phyloP scores from a whole-genome alignment of 2,329 filamentous ascomycete species.

The Stagonosporopsis vannaccii region DNA sequence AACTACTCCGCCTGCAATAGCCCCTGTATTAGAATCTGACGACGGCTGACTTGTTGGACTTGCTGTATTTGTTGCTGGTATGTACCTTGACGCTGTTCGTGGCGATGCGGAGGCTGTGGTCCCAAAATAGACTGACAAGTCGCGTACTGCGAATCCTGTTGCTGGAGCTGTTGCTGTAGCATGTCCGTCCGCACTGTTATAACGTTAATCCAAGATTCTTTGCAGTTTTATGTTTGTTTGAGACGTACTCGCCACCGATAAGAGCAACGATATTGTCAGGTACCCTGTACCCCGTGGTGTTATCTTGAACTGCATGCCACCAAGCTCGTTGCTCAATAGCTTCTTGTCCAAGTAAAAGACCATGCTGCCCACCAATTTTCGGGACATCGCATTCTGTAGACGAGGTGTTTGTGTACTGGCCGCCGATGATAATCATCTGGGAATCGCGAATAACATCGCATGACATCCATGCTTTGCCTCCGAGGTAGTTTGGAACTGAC shows the following conservation, averaged over 20 bases:
- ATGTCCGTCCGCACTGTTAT: constrained; percentile 51
- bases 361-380: constrained; percentile 61
- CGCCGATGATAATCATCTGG: constrained; percentile 69
- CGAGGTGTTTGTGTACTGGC: constrained; percentile 57
- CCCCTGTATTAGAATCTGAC: constrained; percentile 27
- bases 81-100: constrained; percentile 58
- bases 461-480: constrained; percentile 55
- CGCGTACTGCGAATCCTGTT: constrained; percentile 56
- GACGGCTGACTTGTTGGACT: not conserved
- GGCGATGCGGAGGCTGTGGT: constrained; percentile 54
- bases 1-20: constrained; percentile 46
- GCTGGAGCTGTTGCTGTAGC: constrained; percentile 60
- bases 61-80: constrained; percentile 25
- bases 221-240: not conserved
- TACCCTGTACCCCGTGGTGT: constrained; percentile 39
- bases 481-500: constrained; percentile 44
- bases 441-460: constrained; percentile 63
- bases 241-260: constrained; percentile 46
- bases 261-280: constrained; percentile 58
- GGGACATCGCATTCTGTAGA: constrained; percentile 59
- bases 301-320: constrained; percentile 29
- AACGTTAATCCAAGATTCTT: constrained; percentile 13
- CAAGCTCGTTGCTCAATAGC: constrained; percentile 37
- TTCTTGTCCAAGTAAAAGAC: constrained; percentile 59
- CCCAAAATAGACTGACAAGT: constrained; percentile 61